Evolutionary conservation across 805 yeast species (phyloP), one percentile per base, ranked within the genome.

Genomic region (Huiozyma sinensis): DNA sequence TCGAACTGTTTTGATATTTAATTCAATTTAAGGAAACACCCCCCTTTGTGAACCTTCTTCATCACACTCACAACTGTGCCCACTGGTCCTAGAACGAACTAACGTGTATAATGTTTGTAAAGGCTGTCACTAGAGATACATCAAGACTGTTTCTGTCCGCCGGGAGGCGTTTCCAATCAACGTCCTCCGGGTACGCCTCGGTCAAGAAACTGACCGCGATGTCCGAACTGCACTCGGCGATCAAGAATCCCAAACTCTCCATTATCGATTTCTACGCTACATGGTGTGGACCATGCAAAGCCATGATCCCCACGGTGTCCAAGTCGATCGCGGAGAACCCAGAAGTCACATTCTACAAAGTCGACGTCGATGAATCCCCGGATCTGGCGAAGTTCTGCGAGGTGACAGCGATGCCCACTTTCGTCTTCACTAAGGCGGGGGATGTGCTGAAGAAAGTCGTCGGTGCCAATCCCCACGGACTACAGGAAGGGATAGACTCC

Each of bases 261-360:
- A 65, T 80, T 2, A 73, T 79, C 41, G 86, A 81, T 57, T 81
- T 80, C 58, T 77, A 71, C 60, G 86, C 87, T 31, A 73, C 77
- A 8, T 81, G 87, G 87, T 81, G 87, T 61, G 85, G 81, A 6
- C 87, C 87, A n/a, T 81, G 87, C 54, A 78, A 76, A 53, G 81
- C 81, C n/a, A 72, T 81, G 53, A 70, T 81, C 3, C 87, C 87
- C 11, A 59, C 75, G 17, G 58, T 79, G 38, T 71, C 72, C 17
- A 65, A 68, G 44, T 60, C 65, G 41, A 54, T 65, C 28, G 47
- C 55, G 7, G 63, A 68, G 35, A 66, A 70, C 45, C 58, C 63
- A 7, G 50, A 51, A 2, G 84, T 78, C 1, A 71, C 70, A 43
- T 83, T 83, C 53, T 76, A 73, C 51, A 79, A 83, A 55, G 78